Base-by-base conservation (phyloP, 371 early-diverging fungal species). In the Dichotomocladium elegans region DNA sequence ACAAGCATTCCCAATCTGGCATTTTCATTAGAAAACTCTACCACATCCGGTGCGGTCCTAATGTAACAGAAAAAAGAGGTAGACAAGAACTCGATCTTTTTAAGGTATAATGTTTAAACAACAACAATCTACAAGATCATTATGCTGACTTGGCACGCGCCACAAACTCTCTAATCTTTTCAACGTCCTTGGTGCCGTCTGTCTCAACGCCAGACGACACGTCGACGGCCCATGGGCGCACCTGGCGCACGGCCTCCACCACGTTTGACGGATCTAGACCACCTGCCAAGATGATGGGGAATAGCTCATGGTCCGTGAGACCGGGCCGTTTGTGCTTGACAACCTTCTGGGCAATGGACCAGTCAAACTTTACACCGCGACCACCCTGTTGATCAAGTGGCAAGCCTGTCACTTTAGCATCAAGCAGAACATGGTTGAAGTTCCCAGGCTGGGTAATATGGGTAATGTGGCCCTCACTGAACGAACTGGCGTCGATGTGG, bases 121-220 rank as follows among this genome's bases (percentile, higher is more conserved):
- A n/a, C n/a, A n/a, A n/a, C n/a, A n/a, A n/a, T n/a, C n/a, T n/a
- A n/a, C n/a, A n/a, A n/a, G n/a, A n/a, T n/a, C n/a, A n/a, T 37
- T 47, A 46, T 3, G 47, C 50, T 24, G 57, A 51, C 63, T 85
- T 82, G 33, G 81, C 87, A 31, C 59, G 68, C 34, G 62, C 46
- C 21, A 90, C 72, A 72, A 91, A 91, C 5, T 66, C 72, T 19
- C 68, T 73, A 50, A 92, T 85, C 67, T 88, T 87, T 9, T 59
- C 50, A 21, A 75, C 59, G 59, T 89, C 89, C 68, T 92, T 91
- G 19, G 61, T 69, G 29, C 83, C 87, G 47, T 89, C 70, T 17
- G 83, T 84, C 62, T 94, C 94, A 0, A 94, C 90, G 21, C 96
- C 98, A 28, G 91, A 91, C 6, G 91, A 89, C 9, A 95, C 93